Evolutionary conservation across 2,329 filamentous ascomycete species (phyloP), one percentile per base, ranked within the genome.

Genomic region (Hawksworthiomyces lignivorus): DNA sequence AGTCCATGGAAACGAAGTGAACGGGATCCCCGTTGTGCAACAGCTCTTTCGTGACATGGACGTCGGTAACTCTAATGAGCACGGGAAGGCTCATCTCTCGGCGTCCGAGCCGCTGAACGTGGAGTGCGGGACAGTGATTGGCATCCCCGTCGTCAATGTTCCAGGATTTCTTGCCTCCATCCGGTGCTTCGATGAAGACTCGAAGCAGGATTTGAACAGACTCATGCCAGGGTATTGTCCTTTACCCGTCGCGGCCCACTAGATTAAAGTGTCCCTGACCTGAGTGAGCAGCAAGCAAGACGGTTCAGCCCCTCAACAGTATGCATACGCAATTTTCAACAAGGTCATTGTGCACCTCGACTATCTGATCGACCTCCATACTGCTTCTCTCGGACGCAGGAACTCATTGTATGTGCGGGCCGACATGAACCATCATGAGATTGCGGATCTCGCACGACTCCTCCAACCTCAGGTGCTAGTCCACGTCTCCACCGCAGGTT

Each of bases 191-290:
- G 36, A 39, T 7, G 36, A 39, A 28, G 36, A 39, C 36, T 39
- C 36, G 5, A 39, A 39, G 28, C 36, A 39, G 20, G 36, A 39
- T n/a, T 21, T 39, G 8, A 39, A 39, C 36, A 14, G 36, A 19
- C 36, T 39, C n/a, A 39, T 39, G 36, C 36, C 36, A 5, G 36
- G 33, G 33, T 34, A 33, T 33, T n/a, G n/a, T n/a, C n/a, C n/a
- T n/a, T n/a, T n/a, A n/a, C n/a, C n/a, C n/a, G n/a, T n/a, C n/a
- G n/a, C n/a, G n/a, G n/a, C n/a, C n/a, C n/a, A n/a, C n/a, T n/a
- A n/a, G n/a, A n/a, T n/a, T n/a, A n/a, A n/a, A n/a, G n/a, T n/a
- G n/a, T n/a, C n/a, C n/a, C n/a, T 29, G 6, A 29, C 12, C 27
- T 29, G 12, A 29, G 6, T 29, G 27, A 7, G 15, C 27, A 34